phyloP scores from a whole-genome alignment of 805 yeast genomes.

The Yarrowia sp. region DNA sequence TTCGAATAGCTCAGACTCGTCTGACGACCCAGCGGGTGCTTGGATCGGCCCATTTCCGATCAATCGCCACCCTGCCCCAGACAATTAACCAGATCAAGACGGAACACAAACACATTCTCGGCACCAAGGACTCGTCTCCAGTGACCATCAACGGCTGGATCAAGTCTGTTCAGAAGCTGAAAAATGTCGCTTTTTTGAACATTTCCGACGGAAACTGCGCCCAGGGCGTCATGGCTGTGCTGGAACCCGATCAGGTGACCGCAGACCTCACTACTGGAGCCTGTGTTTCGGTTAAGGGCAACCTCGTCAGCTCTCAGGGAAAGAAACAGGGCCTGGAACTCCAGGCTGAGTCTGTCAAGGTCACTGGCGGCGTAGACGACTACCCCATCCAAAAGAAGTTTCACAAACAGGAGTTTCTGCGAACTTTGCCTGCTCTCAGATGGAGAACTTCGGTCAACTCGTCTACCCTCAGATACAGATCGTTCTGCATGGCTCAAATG shows the following conservation, averaged over 20 bases:
- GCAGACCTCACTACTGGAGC: slow-evolving; percentile 55
- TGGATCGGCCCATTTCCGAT: not conserved
- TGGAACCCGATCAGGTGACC: slow-evolving; percentile 48
- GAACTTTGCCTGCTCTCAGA: slow-evolving; percentile 77
- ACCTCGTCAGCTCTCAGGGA: slow-evolving; percentile 57
- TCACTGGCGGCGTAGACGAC: slow-evolving; percentile 67
- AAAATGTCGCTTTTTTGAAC: slow-evolving; percentile 81
- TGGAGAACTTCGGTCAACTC: slow-evolving; percentile 74
- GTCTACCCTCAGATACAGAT: slow-evolving; percentile 74
- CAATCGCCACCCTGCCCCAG: slow-evolving; percentile 12
- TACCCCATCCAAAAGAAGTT: slow-evolving; percentile 87
- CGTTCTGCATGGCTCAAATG: slow-evolving; percentile 64
- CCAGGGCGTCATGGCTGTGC: slow-evolving; percentile 61
- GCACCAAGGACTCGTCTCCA: slow-evolving; percentile 41
- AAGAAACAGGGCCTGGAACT: slow-evolving; percentile 63
- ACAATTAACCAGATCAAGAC: slow-evolving; percentile 35
- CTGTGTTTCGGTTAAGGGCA: slow-evolving; percentile 55
- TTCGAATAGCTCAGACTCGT: slow-evolving; percentile 12
- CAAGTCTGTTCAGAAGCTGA: slow-evolving; percentile 71
- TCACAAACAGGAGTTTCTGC: slow-evolving; percentile 68
- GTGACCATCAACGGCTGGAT: slow-evolving; percentile 75
- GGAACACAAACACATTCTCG: slow-evolving; percentile 40
- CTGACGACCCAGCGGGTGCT: not conserved
- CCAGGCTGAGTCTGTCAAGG: slow-evolving; percentile 50
- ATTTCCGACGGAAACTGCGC: slow-evolving; percentile 77